phyloP scores from a whole-genome alignment of 495 filamentous ascomycete species.

The Hyaloscypha variabilis region DNA sequence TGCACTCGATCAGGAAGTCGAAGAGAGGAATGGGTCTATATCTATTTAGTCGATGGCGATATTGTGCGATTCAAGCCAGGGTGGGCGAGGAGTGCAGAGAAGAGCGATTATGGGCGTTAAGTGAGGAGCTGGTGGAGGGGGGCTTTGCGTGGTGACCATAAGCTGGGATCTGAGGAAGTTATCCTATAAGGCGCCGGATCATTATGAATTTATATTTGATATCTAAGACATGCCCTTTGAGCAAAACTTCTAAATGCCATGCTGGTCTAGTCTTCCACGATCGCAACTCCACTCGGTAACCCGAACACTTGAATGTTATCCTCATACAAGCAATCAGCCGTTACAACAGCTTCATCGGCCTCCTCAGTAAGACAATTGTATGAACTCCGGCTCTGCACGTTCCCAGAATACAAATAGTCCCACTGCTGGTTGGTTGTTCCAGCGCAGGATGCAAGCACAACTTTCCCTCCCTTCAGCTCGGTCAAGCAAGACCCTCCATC shows the following conservation, averaged over 20 bases:
- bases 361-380: slow-evolving; percentile 21
- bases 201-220: too few relatives aligned
- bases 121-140: slow-evolving; percentile 18
- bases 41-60: slow-evolving; percentile 22
- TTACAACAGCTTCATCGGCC: background rate
- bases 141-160: slow-evolving; percentile 19
- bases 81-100: slow-evolving; percentile 3
- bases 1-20: slow-evolving; percentile 23
- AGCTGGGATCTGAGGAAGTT: background rate
- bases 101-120: slow-evolving; percentile 21
- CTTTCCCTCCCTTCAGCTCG: slow-evolving; percentile 11
- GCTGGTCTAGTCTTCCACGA: slow-evolving; percentile 2
- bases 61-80: background rate
- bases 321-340: slow-evolving; percentile 12
- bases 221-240: too few relatives aligned
- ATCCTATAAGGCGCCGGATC: too few relatives aligned
- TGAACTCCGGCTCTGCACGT: slow-evolving; percentile 15
- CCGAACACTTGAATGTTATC: slow-evolving; percentile 26
- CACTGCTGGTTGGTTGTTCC: slow-evolving; percentile 15
- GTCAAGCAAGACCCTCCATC: slow-evolving; percentile 10
- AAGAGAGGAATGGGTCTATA: slow-evolving; percentile 21
- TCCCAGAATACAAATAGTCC: slow-evolving; percentile 25
- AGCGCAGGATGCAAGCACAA: slow-evolving; percentile 3
- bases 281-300: slow-evolving; percentile 26
- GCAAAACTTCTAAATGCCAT: background rate